These are phyloP conservation scores for Mucuna pruriens DNA, from an alignment of 306 rosid genomes.

Conservation along the genomic window DNA sequence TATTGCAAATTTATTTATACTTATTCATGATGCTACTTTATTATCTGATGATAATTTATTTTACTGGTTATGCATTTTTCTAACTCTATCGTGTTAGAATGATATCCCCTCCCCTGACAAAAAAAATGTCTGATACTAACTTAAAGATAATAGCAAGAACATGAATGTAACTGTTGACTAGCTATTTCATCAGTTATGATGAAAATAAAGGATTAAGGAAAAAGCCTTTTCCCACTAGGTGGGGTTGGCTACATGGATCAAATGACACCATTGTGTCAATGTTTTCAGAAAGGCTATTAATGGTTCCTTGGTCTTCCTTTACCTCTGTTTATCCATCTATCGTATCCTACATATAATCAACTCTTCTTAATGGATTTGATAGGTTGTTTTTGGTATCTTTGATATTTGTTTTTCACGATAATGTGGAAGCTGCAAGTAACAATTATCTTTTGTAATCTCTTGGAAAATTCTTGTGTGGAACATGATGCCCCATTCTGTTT, in stretches of 20 bases:
- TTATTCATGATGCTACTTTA: not conserved
- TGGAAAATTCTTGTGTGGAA: not conserved
- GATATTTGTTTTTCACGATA: constrained; percentile 4
- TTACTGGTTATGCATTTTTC: not conserved
- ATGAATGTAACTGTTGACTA: not conserved
- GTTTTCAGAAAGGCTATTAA: not conserved
- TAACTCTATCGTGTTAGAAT: not conserved
- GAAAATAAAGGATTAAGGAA: not conserved
- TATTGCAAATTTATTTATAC: not conserved
- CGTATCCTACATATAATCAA: not conserved
- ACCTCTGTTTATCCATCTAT: not conserved
- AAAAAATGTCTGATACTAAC: not conserved
- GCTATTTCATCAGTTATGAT: not conserved
- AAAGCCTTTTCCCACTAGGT: not conserved
- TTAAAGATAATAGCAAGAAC: not conserved
- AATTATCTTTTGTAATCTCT: not conserved
- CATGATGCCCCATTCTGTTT: not conserved
- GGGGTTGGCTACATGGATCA: not conserved
- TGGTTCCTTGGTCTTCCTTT: not conserved
- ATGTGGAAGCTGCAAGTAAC: not conserved
- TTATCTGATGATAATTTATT: not conserved
- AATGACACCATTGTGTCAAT: not conserved
- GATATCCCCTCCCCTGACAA: not conserved
- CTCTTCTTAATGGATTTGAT: not conserved
- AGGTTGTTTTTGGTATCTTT: not conserved